Base-by-base conservation (phyloP, 805 yeast genomes). In the Saccharomycopsis schoenii region DNA sequence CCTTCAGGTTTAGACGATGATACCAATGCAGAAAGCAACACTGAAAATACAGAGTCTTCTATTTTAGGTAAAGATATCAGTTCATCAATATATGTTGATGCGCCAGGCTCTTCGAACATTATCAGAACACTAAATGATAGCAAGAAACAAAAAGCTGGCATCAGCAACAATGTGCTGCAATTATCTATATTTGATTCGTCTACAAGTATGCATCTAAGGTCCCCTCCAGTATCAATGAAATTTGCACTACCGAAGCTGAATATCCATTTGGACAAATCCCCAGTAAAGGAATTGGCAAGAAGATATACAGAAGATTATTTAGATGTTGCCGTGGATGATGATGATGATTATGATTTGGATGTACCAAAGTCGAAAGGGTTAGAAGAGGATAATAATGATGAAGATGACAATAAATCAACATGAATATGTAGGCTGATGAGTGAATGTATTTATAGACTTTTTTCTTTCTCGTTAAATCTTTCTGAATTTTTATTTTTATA, bases 311-410 rank as follows among this genome's bases (percentile, higher is more conserved):
- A 55, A 36, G 65, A 63, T 54, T 63, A 61, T 29, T 57, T 63
- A 11, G 65, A 63, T 37, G 57, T 61, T 62, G 62, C 57, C 29
- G 57, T 60, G 19, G 65, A 63, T 24, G 63, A 62, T 58, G 64
- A 61, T 40, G 42, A 29, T 51, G 54, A 55, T 5, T 34, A 36
- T n/a, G 39, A 54, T 14, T 47, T 47, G n/a, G 52, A 47, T 21
- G 17, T 47, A n/a, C 40, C 47, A 5, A 56, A 47, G 19, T 36
- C 21, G 11, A 34, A 56, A 6, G 24, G 47, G 24, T 34, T 42
- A 19, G 19, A n/a, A 42, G 15, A 56, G 2, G 19, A 29, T n/a
- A 52, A 29, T 15, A 12, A 52, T 11, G 39, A 17, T 10, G n/a
- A 1, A 10, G 25, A 51, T 29, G 21, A 51, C 24, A 52, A n/a